Evolutionary conservation across 2,329 filamentous ascomycete genomes (phyloP).

Genomic region (Endocalyx cinctus): DNA sequence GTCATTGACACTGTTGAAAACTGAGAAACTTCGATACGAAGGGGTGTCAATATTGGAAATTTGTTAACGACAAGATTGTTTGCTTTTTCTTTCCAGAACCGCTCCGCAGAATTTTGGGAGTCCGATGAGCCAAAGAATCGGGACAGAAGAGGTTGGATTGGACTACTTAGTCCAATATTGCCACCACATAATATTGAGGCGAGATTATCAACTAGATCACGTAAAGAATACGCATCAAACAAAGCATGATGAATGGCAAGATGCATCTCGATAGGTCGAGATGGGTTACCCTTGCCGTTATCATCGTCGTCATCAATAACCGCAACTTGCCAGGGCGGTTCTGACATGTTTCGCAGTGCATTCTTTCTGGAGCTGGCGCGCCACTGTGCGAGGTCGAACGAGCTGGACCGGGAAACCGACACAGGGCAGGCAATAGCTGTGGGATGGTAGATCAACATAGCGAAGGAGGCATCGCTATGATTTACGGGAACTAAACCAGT

Average conservation of each 20-base stretch:
- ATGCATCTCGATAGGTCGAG: conserved; percentile 30
- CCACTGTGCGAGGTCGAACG: conserved; percentile 33
- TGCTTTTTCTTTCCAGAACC: conserved; percentile 61
- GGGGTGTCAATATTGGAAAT: conserved; percentile 74
- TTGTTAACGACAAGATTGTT: conserved; percentile 53
- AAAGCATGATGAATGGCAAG: conserved; percentile 70
- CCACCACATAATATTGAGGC: conserved; percentile 19
- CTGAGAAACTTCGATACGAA: conserved; percentile 35
- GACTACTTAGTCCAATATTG: conserved; percentile 1
- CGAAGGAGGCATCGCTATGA: conserved; percentile 58
- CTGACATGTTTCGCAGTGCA: conserved; percentile 41
- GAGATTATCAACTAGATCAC: conserved; percentile 59
- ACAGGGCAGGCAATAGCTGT: conserved; percentile 13
- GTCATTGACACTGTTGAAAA: conserved; percentile 31
- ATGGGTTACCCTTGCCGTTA: conserved; percentile 1
- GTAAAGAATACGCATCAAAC: conserved; percentile 77
- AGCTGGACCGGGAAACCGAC: conserved; percentile 8
- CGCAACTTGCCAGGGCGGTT: conserved; percentile 60
- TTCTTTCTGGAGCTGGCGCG: conserved; percentile 24
- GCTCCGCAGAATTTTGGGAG: conserved; percentile 25
- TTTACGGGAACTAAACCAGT: conserved; percentile 66
- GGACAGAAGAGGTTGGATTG: conserved; percentile 33
- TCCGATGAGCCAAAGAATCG: conserved; percentile 35
- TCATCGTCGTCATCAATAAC: conserved; percentile 35
- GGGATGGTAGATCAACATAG: conserved; percentile 62